Base-by-base conservation (phyloP, 2,329 filamentous ascomycete genomes). In the Aureobasidium leucospermi region DNA sequence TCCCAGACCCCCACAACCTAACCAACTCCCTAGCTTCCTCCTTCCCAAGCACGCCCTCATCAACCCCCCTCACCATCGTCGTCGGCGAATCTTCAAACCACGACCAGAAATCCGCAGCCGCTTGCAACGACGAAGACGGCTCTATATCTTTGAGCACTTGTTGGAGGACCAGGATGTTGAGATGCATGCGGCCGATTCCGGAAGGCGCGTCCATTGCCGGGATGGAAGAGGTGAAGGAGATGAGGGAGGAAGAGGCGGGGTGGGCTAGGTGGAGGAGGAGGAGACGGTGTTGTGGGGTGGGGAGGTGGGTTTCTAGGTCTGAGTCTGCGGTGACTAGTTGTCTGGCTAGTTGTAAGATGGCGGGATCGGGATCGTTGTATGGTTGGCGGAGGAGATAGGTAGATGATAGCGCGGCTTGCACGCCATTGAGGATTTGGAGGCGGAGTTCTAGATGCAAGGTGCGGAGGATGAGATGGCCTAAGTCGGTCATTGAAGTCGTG, bases 81-180 rank as follows among this genome's bases (percentile, higher is more conserved):
- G 73, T 73, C 43, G 69, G 74, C 61, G 79, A 76, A 71, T 80
- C 84, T 4, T 86, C 86, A 69, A 83, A 90, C 39, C 93, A 72
- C 19, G 81, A 79, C 68, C 85, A 92, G 74, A 88, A 93, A 61
- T 82, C 80, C 19, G 83, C 81, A 1, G 86, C 83, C 38, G 83
- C 77, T 4, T 79, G 78, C 31, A 93, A 77, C 60, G 82, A 80
- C 4, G 3, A 89, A 86, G 8, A 81, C 82, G 1, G 83, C 79
- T 94, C 90, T 57, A 99, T 86, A 65, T 96, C 96, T 77, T 96
- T 96, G 59, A 99, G 83, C 68, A 96, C 96, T 71, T 99, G 94
- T 74, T 97, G 93, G 55, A 99, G 78, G 42, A 99, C 94, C 28
- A 96, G 81, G 51, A 96, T 90, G 71, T 99, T 96, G 68, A 97